Evolutionary conservation across 352 stramenopile species (phyloP).

Genomic region (Globisporangium recalcitrans): DNA sequence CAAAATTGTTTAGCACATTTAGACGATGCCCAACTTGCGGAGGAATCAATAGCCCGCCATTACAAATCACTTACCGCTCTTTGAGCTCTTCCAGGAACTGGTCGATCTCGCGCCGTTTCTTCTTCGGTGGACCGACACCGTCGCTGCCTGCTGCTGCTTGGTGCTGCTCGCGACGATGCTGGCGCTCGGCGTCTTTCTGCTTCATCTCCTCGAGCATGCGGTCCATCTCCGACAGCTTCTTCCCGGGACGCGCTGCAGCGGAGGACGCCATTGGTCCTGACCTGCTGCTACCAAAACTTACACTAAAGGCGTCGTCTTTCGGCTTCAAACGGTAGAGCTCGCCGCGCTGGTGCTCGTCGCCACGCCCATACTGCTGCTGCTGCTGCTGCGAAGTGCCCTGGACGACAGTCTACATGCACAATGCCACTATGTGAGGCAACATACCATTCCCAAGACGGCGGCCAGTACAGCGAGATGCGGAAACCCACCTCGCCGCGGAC

Average conservation of each 20-base stretch:
- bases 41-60: not conserved
- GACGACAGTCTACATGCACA: conserved; percentile 6
- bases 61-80: conserved; percentile 29
- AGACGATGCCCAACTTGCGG: not conserved
- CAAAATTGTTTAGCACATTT: not conserved
- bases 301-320: not conserved
- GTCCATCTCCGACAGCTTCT: conserved; percentile 61
- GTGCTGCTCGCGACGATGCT: conserved; percentile 20
- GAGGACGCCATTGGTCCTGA: not conserved
- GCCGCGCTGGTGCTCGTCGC: conserved; percentile 1
- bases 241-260: conserved; percentile 13
- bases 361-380: not conserved
- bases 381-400: conserved; percentile 2
- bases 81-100: conserved; percentile 89
- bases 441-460: too few species aligned
- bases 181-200: conserved; percentile 34
- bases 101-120: conserved; percentile 80
- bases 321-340: conserved; percentile 39
- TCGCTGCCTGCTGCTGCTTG: not conserved
- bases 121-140: conserved; percentile 13
- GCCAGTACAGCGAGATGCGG: not conserved
- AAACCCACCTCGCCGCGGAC: conserved; percentile 35
- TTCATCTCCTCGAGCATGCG: conserved; percentile 72
- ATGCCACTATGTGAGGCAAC: not conserved
- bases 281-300: not conserved